A percentile compares a stretch with the other conserved stretches of the same genome.
phyloP scores from a whole-genome alignment of 2,329 filamentous ascomycete genomes.

The Venturia oleaginea region DNA sequence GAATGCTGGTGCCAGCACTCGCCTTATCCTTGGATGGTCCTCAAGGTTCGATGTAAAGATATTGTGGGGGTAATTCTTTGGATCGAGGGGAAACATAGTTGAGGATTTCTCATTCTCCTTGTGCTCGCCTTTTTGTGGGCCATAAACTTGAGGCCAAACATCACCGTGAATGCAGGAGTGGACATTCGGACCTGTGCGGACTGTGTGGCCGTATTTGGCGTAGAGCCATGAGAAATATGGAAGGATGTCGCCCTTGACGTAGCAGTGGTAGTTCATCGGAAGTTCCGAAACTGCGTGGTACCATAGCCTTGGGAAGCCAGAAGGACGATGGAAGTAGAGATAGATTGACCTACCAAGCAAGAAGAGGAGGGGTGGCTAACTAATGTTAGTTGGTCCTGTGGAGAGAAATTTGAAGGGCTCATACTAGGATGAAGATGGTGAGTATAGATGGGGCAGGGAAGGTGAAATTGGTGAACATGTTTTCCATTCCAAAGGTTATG shows the following conservation, averaged over 20 bases:
- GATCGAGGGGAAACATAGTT: background rate
- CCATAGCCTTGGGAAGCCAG: slow-evolving; percentile 13
- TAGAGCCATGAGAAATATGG: slow-evolving; percentile 12
- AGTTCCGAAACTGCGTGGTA: slow-evolving; percentile 6
- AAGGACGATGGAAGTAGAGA: slow-evolving; percentile 15
- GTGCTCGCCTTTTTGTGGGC: slow-evolving; percentile 10
- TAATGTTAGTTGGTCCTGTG: background rate
- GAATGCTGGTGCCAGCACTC: slow-evolving; percentile 4
- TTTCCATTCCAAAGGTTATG: background rate
- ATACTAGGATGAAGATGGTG: background rate
- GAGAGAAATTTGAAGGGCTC: background rate
- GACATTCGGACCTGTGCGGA: slow-evolving; percentile 19
- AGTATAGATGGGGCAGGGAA: background rate
- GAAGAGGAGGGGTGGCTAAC: background rate
- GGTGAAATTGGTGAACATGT: background rate
- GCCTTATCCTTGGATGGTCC: slow-evolving; percentile 5
- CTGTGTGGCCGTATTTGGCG: slow-evolving; percentile 19
- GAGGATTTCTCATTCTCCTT: background rate
- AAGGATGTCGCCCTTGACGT: background rate
- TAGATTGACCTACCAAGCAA: slow-evolving; percentile 7
- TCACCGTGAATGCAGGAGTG: slow-evolving; percentile 17
- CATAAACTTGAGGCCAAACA: slow-evolving; percentile 22
- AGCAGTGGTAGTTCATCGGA: background rate
- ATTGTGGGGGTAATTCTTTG: slow-evolving; percentile 16
- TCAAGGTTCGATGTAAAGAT: slow-evolving; percentile 4